Conservation (phyloP, 768 basidiomycete species). For the Cytidiella melzeri region DNA sequence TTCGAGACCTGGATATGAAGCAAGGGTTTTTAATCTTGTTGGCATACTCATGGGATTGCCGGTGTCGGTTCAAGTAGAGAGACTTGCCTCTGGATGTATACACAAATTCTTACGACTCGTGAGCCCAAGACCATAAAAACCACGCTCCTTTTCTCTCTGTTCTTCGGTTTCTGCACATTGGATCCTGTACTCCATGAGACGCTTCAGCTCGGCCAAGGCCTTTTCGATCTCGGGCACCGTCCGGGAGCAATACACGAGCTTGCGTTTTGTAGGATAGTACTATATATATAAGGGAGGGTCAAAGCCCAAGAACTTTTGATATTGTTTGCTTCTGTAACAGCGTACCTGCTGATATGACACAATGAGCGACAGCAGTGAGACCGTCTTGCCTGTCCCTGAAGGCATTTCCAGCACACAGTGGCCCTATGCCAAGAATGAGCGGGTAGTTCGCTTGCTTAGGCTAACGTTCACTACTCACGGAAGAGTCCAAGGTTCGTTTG, state of each 20-base stretch:
- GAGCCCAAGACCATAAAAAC: constrained; percentile 84
- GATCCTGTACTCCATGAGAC: constrained; percentile 86
- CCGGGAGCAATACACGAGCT: constrained; percentile 97
- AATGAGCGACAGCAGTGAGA: constrained; percentile 90
- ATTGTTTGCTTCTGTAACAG: no score
- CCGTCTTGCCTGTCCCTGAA: constrained; percentile 98
- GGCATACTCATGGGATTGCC: not conserved
- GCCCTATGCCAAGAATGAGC: constrained; percentile 47
- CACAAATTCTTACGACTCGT: constrained; percentile 97
- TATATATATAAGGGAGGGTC: no score
- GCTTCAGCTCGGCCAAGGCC: constrained; percentile 89
- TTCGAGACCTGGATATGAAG: constrained; percentile 73
- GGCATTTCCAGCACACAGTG: constrained; percentile 99
- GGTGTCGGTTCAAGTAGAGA: not conserved
- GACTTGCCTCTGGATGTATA: constrained; percentile 81
- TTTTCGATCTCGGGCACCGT: constrained; percentile 99
- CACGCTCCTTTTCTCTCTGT: constrained; percentile 68
- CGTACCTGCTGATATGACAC: constrained; percentile 94
- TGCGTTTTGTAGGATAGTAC: constrained; percentile 90
- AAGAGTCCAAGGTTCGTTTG: constrained; percentile 92
- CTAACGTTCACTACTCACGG: constrained; percentile 61
- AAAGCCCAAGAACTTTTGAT: no score
- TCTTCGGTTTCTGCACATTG: constrained; percentile 67
- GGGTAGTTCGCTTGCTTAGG: no score
- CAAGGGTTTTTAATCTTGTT: no score